Evolutionary conservation across 148 eudicot genomes (phyloP).

Genomic region (Pharnaceum exiguum): DNA sequence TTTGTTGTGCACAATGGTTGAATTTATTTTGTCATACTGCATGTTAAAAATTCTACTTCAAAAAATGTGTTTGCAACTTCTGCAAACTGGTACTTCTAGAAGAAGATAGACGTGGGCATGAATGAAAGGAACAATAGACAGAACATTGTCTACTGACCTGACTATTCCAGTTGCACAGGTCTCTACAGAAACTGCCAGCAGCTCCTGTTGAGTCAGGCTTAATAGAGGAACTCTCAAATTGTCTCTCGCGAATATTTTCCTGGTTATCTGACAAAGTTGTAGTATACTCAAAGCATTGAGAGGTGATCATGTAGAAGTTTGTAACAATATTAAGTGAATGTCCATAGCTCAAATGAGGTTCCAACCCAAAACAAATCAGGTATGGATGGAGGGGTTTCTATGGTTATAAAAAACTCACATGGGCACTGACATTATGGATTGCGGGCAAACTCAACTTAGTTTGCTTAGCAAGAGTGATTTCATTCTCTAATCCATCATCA

Average conservation of each 20-base stretch:
- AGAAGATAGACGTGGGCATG: not conserved
- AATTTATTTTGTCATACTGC: no score
- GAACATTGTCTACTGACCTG: constrained; percentile 27
- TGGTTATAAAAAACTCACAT: no score
- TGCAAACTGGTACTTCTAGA: not conserved
- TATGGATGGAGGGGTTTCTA: no score
- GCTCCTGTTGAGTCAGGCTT: constrained; percentile 52
- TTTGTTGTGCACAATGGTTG: no score
- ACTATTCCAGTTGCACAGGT: constrained; percentile 33
- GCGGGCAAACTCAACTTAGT: constrained; percentile 18
- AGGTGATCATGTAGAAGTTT: not conserved
- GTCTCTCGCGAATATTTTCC: constrained; percentile 16
- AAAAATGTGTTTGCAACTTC: no score
- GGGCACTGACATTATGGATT: no score
- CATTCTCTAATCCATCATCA: not conserved
- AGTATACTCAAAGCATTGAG: not conserved
- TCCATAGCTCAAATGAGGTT: no score
- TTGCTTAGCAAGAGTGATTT: not conserved
- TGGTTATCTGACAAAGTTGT: constrained; percentile 18
- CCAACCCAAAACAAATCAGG: no score
- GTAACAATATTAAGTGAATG: no score
- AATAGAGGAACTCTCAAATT: constrained; percentile 41
- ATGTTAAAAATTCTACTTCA: no score
- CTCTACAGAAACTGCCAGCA: constrained; percentile 33
- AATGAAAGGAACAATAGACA: not conserved